phyloP scores from a whole-genome alignment of 2,329 filamentous ascomycete genomes.

The Apiospora marii region DNA sequence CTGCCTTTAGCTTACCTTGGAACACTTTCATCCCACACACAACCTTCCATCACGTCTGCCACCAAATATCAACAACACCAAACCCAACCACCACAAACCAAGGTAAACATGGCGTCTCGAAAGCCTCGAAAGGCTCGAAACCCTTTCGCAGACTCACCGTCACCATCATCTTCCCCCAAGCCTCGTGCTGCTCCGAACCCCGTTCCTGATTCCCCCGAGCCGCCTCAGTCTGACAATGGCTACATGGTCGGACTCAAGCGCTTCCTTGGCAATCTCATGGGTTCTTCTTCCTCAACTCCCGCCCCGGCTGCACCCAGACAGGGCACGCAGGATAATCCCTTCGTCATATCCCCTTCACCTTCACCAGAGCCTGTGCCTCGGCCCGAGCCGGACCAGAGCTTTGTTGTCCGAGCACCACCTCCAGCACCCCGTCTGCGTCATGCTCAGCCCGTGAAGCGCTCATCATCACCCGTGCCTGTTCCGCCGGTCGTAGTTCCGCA shows the following conservation, averaged over 20 bases:
- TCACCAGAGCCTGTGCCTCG: neutral
- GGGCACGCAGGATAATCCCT: neutral
- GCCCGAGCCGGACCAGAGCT: too few species aligned
- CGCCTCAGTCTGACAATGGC: neutral
- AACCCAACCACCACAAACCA: neutral
- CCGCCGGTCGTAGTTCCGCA: neutral
- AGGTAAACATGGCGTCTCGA: neutral
- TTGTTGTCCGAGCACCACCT: neutral
- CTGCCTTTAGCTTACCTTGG: too few species aligned
- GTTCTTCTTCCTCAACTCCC: neutral
- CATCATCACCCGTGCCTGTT: neutral
- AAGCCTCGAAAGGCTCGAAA: slow-evolving; percentile 5
- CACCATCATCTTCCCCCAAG: neutral
- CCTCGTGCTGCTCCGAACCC: neutral
- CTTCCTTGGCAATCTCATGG: neutral
- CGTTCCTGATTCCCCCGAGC: neutral
- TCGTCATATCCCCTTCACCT: neutral
- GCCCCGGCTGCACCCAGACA: neutral
- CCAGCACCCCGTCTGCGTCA: too few species aligned
- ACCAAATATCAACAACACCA: too few species aligned
- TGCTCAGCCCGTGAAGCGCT: neutral
- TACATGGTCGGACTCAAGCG: neutral
- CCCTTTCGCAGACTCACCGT: neutral
- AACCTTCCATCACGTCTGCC: too few species aligned
- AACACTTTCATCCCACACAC: too few species aligned